Base-by-base conservation (phyloP, 2,329 filamentous ascomycete genomes). In the Allantophomopsis cytisporea region DNA sequence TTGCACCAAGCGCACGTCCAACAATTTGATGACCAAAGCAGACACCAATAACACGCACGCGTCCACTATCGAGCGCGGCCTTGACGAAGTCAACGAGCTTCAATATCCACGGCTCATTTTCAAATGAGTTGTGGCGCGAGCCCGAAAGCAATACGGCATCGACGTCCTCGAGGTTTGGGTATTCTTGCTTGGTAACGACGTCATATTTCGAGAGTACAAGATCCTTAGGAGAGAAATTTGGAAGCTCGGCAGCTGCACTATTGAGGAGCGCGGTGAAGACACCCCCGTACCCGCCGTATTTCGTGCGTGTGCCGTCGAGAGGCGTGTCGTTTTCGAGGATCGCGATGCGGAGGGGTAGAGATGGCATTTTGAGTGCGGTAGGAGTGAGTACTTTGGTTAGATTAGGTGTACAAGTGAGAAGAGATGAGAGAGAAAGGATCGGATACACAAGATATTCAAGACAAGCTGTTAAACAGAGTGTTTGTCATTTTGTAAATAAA, bases 11-110 rank as follows among this genome's bases (percentile, higher is more conserved):
- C 1, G 84, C 83, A 39, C 85, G 69, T 1, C 73, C 84, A 34
- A 91, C 63, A 50, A 94, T 87, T 63, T 94, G 85, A 56, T 93
- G 86, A 5, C 86, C 86, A 57, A 89, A 94, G 60, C 86, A 94
- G 13, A 91, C 70, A 10, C 85, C 86, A 13, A 94, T 67, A n/a
- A 88, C 60, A 30, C 76, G 71, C 7, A 91, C 72, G 1, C 75
- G 65, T 18, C 69, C 64, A 46, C 80, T 70, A 11, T 66, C 64
- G 28, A 84, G 65, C 3, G 82, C 65, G 5, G 60, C 49, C 46
- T 68, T 63, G 0, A 72, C 75, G 52, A 77, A 94, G 2, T 77
- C 74, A 14, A 86, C 78, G 1, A 94, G 68, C 39, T 71, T 76
- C 33, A 78, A 46, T 46, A 91, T 89, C 86, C 86, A 94, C 0